A percentile compares a stretch with the other conserved stretches of the same genome.
Evolutionary conservation across 148 eudicot species (phyloP).

Genomic region (Amaranthus palmeri): DNA sequence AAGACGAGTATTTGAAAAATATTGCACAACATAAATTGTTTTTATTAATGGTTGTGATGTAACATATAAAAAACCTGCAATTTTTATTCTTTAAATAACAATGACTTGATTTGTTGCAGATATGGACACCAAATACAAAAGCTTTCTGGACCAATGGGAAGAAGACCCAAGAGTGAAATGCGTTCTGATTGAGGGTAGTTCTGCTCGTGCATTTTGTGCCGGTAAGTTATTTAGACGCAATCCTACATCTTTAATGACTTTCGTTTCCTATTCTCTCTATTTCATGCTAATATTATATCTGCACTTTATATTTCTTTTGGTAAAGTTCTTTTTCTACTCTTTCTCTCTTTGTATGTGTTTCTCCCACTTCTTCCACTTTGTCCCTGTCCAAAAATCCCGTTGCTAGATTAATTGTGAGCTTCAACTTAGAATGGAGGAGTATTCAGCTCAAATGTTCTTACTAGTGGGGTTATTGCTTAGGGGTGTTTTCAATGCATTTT

Average conservation of each 20-base stretch:
- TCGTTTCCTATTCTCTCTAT: not conserved
- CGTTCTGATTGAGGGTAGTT: conserved; percentile 72
- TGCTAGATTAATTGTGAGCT: too few species aligned
- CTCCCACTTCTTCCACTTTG: too few species aligned
- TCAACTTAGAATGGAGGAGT: too few species aligned
- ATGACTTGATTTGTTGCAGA: conserved; percentile 41
- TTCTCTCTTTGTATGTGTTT: too few species aligned
- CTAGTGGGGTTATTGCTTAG: too few species aligned
- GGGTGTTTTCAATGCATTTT: too few species aligned
- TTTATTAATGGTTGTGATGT: not conserved
- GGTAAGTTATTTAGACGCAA: conserved; percentile 36
- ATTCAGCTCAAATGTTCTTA: too few species aligned
- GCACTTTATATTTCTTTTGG: too few species aligned
- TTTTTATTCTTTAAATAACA: not conserved
- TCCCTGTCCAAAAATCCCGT: too few species aligned
- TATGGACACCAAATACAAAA: conserved; percentile 84
- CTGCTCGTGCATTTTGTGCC: conserved; percentile 92
- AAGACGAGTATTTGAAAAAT: not conserved
- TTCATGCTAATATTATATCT: too few species aligned
- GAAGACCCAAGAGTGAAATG: conserved; percentile 87
- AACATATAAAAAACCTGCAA: not conserved
- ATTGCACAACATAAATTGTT: not conserved
- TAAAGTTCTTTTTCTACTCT: too few species aligned
- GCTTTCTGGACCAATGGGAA: conserved; percentile 90
- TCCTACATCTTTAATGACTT: not conserved